Evolutionary conservation across 768 basidiomycete species (phyloP).

Genomic region (Hygrophoropsis aurantiaca): DNA sequence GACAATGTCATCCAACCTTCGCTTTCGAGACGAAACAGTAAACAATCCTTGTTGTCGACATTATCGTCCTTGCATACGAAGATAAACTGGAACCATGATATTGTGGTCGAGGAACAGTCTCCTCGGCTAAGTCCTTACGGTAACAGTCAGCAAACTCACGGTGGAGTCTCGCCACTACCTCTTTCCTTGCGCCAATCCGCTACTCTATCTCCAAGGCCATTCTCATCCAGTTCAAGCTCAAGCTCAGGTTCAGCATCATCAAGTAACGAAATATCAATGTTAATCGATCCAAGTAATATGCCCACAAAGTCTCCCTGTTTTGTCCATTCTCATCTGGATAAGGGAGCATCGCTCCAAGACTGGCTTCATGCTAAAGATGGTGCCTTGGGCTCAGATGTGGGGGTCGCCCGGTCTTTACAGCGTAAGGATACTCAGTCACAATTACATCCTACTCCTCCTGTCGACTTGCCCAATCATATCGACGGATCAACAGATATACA

Average conservation of each 20-base stretch:
- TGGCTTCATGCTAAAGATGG: slow-evolving; percentile 53
- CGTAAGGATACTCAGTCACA: slow-evolving; percentile 5
- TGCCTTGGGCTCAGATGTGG: slow-evolving; percentile 36
- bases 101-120: slow-evolving; percentile 35
- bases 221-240: slow-evolving; percentile 19
- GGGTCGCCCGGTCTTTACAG: slow-evolving; percentile 52
- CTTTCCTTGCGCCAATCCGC: slow-evolving; percentile 5
- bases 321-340: slow-evolving; percentile 89
- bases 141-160: not conserved
- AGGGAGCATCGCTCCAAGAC: slow-evolving; percentile 72
- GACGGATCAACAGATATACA: slow-evolving; percentile 15
- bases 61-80: slow-evolving; percentile 31
- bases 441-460: slow-evolving; percentile 10
- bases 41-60: slow-evolving; percentile 26
- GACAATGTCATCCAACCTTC: slow-evolving; percentile 33
- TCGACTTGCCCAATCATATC: slow-evolving; percentile 13
- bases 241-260: slow-evolving; percentile 23
- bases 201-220: slow-evolving; percentile 7
- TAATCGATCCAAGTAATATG: slow-evolving; percentile 22
- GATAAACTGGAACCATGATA: slow-evolving; percentile 33
- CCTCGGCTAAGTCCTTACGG: slow-evolving; percentile 9
- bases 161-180: slow-evolving; percentile 17
- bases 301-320: slow-evolving; percentile 75
- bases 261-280: slow-evolving; percentile 23
- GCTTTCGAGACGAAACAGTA: slow-evolving; percentile 34